Evolutionary conservation across 441 rosid genomes (phyloP), one percentile per base, ranked within the genome.

Genomic region (Jatropha multifida): DNA sequence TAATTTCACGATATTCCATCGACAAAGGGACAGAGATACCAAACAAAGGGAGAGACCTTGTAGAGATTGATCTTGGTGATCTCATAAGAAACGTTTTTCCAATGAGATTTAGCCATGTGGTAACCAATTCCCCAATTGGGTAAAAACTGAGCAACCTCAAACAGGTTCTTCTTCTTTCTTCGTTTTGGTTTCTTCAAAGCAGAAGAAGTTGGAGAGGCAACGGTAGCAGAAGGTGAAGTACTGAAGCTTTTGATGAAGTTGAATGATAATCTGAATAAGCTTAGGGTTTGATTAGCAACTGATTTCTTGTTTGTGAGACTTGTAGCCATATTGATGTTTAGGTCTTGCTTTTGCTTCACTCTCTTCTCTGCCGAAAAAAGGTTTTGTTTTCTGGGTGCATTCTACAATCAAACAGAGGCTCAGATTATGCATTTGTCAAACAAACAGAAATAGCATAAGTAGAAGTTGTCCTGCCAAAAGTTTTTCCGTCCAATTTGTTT

Each of bases 11-110:
- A 44, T 18, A 56, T 71, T 55, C 12, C 65, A 9, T 18, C 48
- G 32, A 13, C 5, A n/a, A 67, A 70, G 7, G 20, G 5, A 38
- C 18, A 38, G 17, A 20, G 32, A 27, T 23, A 32, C 13, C 17
- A 2, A 68, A 4, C 20, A 64, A 8, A 20, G 18, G 49, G 52
- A 32, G 23, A 27, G 51, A 91, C 97, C 95, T 90, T 95, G 80
- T 93, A 89, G 81, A 96, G 99, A 81, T 94, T 93, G 87, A 94
- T 89, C 77, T 90, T 96, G 67, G 97, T 93, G 91, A 95, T 90
- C 82, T 94, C 85, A 62, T 96, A 96, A 26, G 96, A 89, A 68
- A 96, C 86, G 37, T 85, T 88, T 26, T 68, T 75, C 99, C 99
- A 94, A 76, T 94, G 99, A 69, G 94, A 87, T 85, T 94, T 91